Evolutionary conservation across 75 land plant genomes (phyloP).

Genomic region (Sequoiadendron giganteum): DNA sequence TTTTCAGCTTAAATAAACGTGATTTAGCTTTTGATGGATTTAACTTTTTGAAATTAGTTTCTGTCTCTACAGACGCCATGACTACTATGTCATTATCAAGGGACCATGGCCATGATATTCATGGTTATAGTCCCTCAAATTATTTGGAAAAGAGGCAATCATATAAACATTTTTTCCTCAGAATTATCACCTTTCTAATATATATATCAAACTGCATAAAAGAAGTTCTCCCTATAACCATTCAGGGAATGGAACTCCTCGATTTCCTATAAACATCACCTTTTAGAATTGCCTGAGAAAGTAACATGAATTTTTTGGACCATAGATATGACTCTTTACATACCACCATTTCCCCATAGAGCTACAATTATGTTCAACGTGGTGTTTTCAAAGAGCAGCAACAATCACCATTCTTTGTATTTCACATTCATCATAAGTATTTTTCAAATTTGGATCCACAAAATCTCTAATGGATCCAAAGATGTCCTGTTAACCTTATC

Average conservation of each 20-base stretch:
- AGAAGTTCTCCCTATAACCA: no score
- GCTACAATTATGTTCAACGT: no score
- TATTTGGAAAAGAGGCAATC: neutral
- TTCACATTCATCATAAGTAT: constrained; percentile 26
- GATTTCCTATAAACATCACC: no score
- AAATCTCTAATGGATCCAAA: constrained; percentile 16
- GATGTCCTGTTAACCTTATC: no score
- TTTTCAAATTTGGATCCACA: constrained; percentile 36
- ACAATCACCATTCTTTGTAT: constrained; percentile 38
- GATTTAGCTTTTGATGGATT: neutral
- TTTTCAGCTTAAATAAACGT: neutral
- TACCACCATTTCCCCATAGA: no score
- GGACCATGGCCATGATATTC: neutral
- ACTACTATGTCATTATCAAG: neutral
- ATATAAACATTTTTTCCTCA: neutral
- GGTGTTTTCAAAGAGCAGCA: constrained; percentile 20
- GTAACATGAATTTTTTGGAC: no score
- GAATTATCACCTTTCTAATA: neutral
- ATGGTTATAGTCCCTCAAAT: neutral
- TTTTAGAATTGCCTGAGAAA: no score
- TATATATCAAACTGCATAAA: no score
- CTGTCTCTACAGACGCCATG: neutral
- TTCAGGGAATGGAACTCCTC: no score
- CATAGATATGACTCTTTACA: no score
- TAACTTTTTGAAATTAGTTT: neutral